Percentiles rank a stretch among this genome's conserved stretches.
These are phyloP conservation scores for Xerocomus spinulosus DNA, from an alignment of 768 basidiomycete species.

Conservation along the genomic window DNA sequence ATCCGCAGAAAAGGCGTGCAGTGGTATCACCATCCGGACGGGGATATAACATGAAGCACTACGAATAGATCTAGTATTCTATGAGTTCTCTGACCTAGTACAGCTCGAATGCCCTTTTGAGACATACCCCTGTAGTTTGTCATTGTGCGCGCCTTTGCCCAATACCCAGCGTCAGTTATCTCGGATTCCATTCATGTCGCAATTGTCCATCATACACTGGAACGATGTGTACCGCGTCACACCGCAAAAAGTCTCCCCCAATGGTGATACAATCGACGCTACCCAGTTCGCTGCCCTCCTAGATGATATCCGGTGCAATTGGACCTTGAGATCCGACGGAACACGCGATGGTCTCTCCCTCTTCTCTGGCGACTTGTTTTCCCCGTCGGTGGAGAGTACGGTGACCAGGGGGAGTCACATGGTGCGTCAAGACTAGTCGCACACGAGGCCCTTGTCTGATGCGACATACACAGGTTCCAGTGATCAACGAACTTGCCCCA, in stretches of 20 bases:
- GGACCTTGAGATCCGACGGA: slow-evolving; percentile 47
- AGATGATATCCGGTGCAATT: slow-evolving; percentile 54
- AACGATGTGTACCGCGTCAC: slow-evolving; percentile 83
- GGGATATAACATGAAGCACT: no score
- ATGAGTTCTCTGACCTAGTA: no score
- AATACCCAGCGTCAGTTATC: slow-evolving; percentile 1
- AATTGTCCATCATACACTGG: slow-evolving; percentile 57
- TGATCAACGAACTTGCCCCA: slow-evolving; percentile 76
- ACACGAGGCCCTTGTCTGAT: slow-evolving; percentile 1
- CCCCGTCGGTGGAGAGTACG: slow-evolving; percentile 80
- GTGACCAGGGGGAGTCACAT: slow-evolving; percentile 90
- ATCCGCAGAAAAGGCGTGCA: no score
- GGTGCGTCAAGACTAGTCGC: slow-evolving; percentile 40
- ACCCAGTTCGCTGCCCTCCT: slow-evolving; percentile 79
- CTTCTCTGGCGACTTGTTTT: slow-evolving; percentile 89
- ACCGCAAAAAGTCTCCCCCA: slow-evolving; percentile 59
- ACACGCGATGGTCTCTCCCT: slow-evolving; percentile 68
- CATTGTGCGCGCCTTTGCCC: no score
- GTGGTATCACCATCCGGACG: no score
- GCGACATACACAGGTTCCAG: slow-evolving; percentile 57
- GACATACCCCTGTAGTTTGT: no score
- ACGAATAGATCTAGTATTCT: no score
- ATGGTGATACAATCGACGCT: slow-evolving; percentile 71
- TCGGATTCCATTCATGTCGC: slow-evolving; percentile 29
- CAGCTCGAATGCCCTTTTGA: no score